Percentiles rank a stretch among this genome's conserved stretches.
phyloP scores from a whole-genome alignment of 192 early-diverging fungal genomes.

The Polychytrium aggregatum region DNA sequence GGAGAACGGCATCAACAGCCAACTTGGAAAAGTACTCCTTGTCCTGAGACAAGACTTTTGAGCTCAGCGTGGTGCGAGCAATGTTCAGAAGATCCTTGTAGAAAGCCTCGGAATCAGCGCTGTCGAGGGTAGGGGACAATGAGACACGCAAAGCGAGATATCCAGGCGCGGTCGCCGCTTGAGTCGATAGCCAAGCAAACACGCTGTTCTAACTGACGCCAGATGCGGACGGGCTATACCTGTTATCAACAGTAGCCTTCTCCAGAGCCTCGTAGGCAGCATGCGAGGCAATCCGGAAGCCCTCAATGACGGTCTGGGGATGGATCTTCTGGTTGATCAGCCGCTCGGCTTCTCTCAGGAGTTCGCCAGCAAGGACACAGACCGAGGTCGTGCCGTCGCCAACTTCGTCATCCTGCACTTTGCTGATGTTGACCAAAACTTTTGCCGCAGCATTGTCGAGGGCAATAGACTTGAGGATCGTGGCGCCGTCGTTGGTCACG shows the following conservation, averaged over 20 bases:
- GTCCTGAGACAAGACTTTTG: constrained; percentile 91
- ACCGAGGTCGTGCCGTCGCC: constrained; percentile 99
- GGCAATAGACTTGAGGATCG: constrained; percentile 95
- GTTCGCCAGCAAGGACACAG: constrained; percentile 91
- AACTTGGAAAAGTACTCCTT: constrained; percentile 94
- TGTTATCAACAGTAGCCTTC: constrained; percentile 68
- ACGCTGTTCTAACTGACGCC: no score
- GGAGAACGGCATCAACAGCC: constrained; percentile 92
- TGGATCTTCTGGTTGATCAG: constrained; percentile 90
- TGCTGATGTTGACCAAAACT: constrained; percentile 95
- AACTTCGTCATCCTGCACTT: constrained; percentile 99
- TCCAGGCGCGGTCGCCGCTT: no score
- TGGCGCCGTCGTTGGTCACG: constrained; percentile 98
- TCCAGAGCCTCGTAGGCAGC: constrained; percentile 80
- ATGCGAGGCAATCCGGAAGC: constrained; percentile 78
- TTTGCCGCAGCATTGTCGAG: constrained; percentile 98
- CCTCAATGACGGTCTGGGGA: constrained; percentile 93
- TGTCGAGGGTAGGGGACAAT: constrained; percentile 2
- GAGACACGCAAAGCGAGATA: no score
- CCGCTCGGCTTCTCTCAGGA: constrained; percentile 86
- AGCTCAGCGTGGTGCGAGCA: constrained; percentile 91
- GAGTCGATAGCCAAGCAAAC: no score
- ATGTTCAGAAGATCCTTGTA: constrained; percentile 90
- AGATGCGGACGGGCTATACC: no score
- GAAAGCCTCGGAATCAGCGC: constrained; percentile 57